Evolutionary conservation across 2,329 filamentous ascomycete species (phyloP).

Genomic region (Paraphaeosphaeria sporulosa): DNA sequence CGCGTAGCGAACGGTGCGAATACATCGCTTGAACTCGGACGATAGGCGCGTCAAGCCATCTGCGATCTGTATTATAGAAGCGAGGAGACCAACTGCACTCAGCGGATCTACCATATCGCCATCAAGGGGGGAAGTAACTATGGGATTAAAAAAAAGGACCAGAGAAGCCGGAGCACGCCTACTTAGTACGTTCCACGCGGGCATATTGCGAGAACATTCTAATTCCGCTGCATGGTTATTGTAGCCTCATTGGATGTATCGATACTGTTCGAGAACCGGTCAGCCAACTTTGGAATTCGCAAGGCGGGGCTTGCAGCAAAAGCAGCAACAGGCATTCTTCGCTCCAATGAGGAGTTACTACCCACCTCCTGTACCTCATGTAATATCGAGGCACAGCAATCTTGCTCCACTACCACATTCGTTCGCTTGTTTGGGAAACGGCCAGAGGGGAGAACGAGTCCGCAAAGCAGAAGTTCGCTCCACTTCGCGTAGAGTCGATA

Average conservation of each 20-base stretch:
- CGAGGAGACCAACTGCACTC: slow-evolving; percentile 8
- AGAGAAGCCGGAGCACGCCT: neutral
- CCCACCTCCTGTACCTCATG: too few relatives aligned
- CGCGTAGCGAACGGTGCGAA: slow-evolving; percentile 12
- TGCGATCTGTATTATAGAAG: slow-evolving; percentile 11
- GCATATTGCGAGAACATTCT: neutral
- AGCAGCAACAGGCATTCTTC: neutral
- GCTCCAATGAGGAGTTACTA: too few relatives aligned
- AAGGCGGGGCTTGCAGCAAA: neutral
- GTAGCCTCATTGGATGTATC: neutral
- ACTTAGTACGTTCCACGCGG: neutral
- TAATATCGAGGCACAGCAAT: too few relatives aligned
- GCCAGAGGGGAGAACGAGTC: too few relatives aligned
- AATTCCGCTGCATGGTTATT: neutral
- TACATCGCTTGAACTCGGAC: slow-evolving; percentile 3
- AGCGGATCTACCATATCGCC: slow-evolving; percentile 9
- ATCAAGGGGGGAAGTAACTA: neutral
- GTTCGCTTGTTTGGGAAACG: too few relatives aligned
- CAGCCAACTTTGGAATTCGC: neutral
- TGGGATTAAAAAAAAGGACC: neutral
- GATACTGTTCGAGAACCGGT: neutral
- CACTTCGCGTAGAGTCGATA: too few relatives aligned
- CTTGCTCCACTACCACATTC: too few relatives aligned
- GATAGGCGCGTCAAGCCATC: slow-evolving; percentile 3
- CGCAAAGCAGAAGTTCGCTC: too few relatives aligned